Percentiles rank a stretch among this genome's conserved stretches.
Evolutionary conservation across 2,329 filamentous ascomycete genomes (phyloP).

Genomic region (Leptosphaerulina australis): DNA sequence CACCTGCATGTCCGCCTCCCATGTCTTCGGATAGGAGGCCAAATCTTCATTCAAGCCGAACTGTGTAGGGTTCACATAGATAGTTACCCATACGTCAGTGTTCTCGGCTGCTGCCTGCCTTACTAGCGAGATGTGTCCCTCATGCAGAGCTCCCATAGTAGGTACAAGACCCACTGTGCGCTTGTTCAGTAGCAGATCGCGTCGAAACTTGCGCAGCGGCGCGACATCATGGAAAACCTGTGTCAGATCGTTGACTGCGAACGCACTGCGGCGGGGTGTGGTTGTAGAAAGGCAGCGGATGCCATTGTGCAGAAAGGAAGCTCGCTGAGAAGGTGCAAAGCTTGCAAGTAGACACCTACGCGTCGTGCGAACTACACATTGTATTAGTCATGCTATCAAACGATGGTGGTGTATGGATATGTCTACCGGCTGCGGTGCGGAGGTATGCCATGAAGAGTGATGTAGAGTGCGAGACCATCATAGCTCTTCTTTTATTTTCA

Average conservation of each 20-base stretch:
- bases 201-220: slow-evolving; percentile 72
- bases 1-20: slow-evolving; percentile 74
- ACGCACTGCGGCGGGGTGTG: slow-evolving; percentile 25
- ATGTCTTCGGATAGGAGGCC: slow-evolving; percentile 86
- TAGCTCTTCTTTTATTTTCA: slow-evolving; percentile 14
- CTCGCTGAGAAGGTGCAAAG: slow-evolving; percentile 6
- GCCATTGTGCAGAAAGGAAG: slow-evolving; percentile 16
- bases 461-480: slow-evolving; percentile 26
- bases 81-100: slow-evolving; percentile 84
- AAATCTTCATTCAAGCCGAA: slow-evolving; percentile 91
- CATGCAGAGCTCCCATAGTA: slow-evolving; percentile 97
- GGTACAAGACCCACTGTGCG: slow-evolving; percentile 86
- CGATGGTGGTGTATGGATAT: slow-evolving; percentile 8
- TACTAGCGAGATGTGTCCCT: slow-evolving; percentile 85
- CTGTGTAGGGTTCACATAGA: slow-evolving; percentile 97
- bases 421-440: slow-evolving; percentile 27
- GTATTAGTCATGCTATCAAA: slow-evolving; percentile 25
- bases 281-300: slow-evolving; percentile 31
- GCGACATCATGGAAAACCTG: slow-evolving; percentile 78
- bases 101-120: slow-evolving; percentile 83
- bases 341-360: slow-evolving; percentile 2
- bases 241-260: slow-evolving; percentile 51
- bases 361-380: slow-evolving; percentile 15
- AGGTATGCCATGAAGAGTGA: slow-evolving; percentile 33
- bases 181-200: slow-evolving; percentile 67